Percentiles rank a stretch among this genome's conserved stretches.
These are phyloP conservation scores for Helotiales sp. DNA, from an alignment of 2,329 filamentous ascomycete genomes.

Conservation along the genomic window DNA sequence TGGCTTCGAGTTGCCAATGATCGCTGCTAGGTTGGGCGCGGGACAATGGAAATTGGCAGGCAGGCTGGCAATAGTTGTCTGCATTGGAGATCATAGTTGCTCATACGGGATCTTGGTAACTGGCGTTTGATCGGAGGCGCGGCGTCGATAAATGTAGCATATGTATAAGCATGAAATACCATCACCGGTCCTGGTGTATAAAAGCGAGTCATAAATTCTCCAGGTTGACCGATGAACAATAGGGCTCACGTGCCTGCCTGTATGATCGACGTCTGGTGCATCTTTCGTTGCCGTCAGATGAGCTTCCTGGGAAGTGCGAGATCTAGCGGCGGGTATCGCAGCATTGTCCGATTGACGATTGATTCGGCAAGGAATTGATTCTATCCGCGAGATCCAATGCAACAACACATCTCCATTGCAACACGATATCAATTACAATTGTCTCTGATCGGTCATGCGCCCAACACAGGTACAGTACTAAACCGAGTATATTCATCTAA, in stretches of 20 bases:
- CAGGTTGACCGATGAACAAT: neutral
- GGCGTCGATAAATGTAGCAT: slow-evolving; percentile 30
- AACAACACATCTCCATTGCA: neutral
- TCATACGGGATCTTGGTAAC: slow-evolving; percentile 30
- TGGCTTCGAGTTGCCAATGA: slow-evolving; percentile 1
- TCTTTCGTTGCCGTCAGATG: neutral
- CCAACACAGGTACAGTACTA: neutral
- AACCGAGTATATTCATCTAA: neutral
- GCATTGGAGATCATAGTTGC: slow-evolving; percentile 21
- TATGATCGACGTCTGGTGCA: slow-evolving; percentile 15
- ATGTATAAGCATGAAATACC: slow-evolving; percentile 34
- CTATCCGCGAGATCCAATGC: slow-evolving; percentile 16
- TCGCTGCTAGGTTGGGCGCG: slow-evolving; percentile 11
- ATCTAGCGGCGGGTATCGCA: neutral
- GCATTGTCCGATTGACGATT: neutral
- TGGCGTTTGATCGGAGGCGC: slow-evolving; percentile 36
- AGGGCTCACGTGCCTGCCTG: slow-evolving; percentile 8
- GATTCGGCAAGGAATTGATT: slow-evolving; percentile 13
- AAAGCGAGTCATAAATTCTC: neutral
- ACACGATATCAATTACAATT: slow-evolving; percentile 10
- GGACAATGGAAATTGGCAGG: slow-evolving; percentile 10
- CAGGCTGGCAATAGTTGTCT: slow-evolving; percentile 16
- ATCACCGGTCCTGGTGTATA: slow-evolving; percentile 1
- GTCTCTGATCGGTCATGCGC: slow-evolving; percentile 10
- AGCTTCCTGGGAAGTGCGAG: neutral